A percentile compares a stretch with the other conserved stretches of the same genome.
Evolutionary conservation across 2,329 filamentous ascomycete genomes (phyloP).

Genomic region (Chalaropsis ovoidea): DNA sequence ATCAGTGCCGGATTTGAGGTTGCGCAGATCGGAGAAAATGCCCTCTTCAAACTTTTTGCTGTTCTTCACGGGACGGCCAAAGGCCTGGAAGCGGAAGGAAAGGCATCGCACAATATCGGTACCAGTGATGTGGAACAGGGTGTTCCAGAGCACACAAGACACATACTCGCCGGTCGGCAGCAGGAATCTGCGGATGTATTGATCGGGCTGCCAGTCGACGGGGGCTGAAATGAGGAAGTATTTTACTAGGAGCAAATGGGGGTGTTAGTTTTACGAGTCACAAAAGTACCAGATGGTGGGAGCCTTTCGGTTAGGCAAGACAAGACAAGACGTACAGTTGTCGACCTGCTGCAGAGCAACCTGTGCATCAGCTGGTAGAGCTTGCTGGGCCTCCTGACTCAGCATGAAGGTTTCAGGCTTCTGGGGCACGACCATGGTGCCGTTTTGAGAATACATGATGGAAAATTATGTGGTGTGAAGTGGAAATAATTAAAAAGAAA

Average conservation of each 20-base stretch:
- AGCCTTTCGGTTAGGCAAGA: no score
- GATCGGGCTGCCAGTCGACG: conserved; percentile 92
- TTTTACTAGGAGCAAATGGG: conserved; percentile 58
- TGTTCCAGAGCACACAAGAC: conserved; percentile 97
- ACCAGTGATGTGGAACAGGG: conserved; percentile 97
- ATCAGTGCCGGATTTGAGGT: conserved; percentile 95
- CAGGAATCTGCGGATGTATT: conserved; percentile 92
- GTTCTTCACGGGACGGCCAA: conserved; percentile 96
- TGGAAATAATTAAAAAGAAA: conserved; percentile 19
- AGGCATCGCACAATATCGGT: conserved; percentile 98
- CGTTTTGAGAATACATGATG: conserved; percentile 70
- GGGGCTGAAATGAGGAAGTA: conserved; percentile 98
- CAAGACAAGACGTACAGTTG: conserved; percentile 57
- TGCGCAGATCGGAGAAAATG: conserved; percentile 96
- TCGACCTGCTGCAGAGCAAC: conserved; percentile 97
- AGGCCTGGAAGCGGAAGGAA: conserved; percentile 96
- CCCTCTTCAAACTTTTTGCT: conserved; percentile 99
- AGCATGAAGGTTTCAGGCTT: conserved; percentile 99
- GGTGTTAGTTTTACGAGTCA: conserved; percentile 26
- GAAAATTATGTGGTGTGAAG: conserved; percentile 17
- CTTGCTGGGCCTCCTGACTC: conserved; percentile 92
- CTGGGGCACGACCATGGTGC: conserved; percentile 80
- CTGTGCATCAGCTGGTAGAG: conserved; percentile 89
- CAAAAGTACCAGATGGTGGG: no score
- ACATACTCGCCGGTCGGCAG: conserved; percentile 97